Base-by-base conservation (phyloP, 257 asterid genomes). In the Leonotis leonurus region DNA sequence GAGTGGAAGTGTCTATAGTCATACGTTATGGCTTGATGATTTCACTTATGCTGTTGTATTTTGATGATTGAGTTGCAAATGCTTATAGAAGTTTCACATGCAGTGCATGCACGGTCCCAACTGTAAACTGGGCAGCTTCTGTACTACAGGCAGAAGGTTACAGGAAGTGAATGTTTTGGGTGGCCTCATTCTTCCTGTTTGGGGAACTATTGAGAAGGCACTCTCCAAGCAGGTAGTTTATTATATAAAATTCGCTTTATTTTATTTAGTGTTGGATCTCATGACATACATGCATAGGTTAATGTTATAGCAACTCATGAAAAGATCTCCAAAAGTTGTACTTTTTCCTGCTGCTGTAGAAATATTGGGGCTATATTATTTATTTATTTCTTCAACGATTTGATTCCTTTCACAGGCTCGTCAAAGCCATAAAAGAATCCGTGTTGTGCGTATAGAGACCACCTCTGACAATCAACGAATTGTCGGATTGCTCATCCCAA, bases 81-180 rank as follows among this genome's bases (percentile, higher is more conserved):
- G 64, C 81, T 80, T 53, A 78, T 53, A 52, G 67, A 51, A 58
- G 39, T 74, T 60, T 79, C 58, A 25, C 62, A 29, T 74, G 69
- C 89, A 93, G 99, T 93, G 99, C 80, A 93, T 89, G 97, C 99
- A 93, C 64, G 99, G 99, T 63, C 95, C 91, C 43, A 93, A 87
- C 50, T 93, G 99, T 72, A 93, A 87, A 79, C 71, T 80, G 59
- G 89, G 87, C 57, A 87, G 46, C 70, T 89, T 75, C 84, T 93
- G 99, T 75, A 86, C 89, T 32, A 87, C 86, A 37, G 99, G 99
- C 40, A 83, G 81, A 85, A 82, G 99, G 80, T 53, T 80, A 58
- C 99, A 89, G 74, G 99, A 93, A 81, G 97, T 85, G 69, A 81
- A 93, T 83, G 85, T 93, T 62, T 75, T 93, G 73, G 97, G 97